Conservation (phyloP, 23 red algal genomes). For the Gracilaria vermiculophylla region DNA sequence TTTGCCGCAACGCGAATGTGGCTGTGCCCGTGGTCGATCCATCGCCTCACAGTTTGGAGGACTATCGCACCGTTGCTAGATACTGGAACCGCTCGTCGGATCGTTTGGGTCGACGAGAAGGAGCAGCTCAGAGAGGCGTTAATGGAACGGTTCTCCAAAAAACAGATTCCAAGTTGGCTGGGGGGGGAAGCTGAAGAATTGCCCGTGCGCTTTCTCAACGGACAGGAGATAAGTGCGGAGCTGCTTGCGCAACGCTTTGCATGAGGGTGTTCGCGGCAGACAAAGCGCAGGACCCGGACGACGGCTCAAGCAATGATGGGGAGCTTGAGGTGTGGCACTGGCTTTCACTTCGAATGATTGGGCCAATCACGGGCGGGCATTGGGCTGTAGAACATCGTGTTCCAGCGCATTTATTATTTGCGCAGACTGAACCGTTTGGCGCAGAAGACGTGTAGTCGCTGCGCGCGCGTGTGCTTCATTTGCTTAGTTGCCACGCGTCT, state of each 20-base stretch:
- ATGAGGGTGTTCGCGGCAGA: neutral
- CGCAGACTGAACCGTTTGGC: too few species aligned
- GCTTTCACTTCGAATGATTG: too few species aligned
- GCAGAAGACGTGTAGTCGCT: too few species aligned
- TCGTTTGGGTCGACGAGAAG: neutral
- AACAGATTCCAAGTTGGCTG: conserved; percentile 26
- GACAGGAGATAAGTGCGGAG: neutral
- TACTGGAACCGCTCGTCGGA: neutral
- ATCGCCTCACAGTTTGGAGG: conserved; percentile 20
- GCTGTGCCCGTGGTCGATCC: neutral
- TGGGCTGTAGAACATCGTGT: too few species aligned
- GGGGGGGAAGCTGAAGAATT: neutral
- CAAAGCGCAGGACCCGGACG: too few species aligned
- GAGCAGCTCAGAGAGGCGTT: neutral
- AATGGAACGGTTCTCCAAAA: neutral
- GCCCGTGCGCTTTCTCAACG: conserved; percentile 9
- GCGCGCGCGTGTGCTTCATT: too few species aligned
- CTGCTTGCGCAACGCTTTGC: neutral
- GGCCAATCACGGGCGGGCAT: too few species aligned
- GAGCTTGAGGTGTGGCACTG: too few species aligned
- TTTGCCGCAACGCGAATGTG: neutral
- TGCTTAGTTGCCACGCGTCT: too few species aligned
- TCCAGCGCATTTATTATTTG: too few species aligned
- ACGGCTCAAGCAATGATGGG: too few species aligned
- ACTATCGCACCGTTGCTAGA: conserved; percentile 39